Evolutionary conservation across 306 rosid species (phyloP), one percentile per base, ranked within the genome.

Genomic region (Vigna radiata): DNA sequence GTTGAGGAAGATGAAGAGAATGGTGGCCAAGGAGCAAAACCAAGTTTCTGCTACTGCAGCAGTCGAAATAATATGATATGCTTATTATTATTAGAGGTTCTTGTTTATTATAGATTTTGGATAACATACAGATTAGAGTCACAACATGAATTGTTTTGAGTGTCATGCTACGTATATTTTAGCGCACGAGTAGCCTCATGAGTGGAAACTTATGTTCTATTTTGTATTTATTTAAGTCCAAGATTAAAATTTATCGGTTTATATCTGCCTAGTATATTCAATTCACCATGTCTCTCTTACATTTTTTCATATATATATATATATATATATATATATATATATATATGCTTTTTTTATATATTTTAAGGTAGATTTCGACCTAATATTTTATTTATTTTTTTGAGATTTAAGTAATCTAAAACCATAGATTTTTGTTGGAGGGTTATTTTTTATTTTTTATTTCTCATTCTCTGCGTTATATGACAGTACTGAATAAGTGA

Each of bases 31-130:
- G 59, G 97, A 92, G 59, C 93, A 89, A 46, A 95, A 95, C 37
- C 98, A 95, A 79, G 97, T 95, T 48, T 91, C 96, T 56, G 93
- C 90, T 66, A 73, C 91, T 4, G 82, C 90, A 23, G 29, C 85
- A 10, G 70, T 82, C 23, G 92, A 94, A 84, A 81, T 81, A 0
- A 69, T 85, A 27, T 87, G 87, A 88, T 71, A 58, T 76, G 14
- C 8, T 71, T 61, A 18, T 39, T 70, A 29, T 18, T 70, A 29
- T 18, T 48, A 71, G 3, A 52, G 7, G 2, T 13, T 17, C 14
- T 64, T 64, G 54, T 76, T 65, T 23, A 65, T 76, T 23, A 65
- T 76, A 49, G 29, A 64, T 1, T 64, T 36, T 76, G 53, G 65
- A 16, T 74, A 16, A 0, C 43, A 19, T 29, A 27, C 18, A 11